phyloP scores from a whole-genome alignment of 192 early-diverging fungal genomes.

The Coemansia sp. region DNA sequence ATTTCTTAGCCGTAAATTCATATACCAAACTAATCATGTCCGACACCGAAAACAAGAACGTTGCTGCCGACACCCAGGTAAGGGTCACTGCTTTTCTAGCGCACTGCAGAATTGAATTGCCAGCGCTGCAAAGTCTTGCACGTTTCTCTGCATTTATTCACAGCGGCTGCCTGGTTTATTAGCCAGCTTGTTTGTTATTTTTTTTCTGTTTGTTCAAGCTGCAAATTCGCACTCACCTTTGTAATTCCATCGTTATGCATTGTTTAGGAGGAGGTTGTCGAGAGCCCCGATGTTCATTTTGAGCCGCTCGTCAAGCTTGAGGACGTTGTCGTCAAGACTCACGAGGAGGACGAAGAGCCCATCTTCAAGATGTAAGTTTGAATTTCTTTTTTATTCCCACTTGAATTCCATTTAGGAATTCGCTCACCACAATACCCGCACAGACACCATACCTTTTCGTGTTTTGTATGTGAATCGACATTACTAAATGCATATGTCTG shows the following conservation, averaged over 20 bases:
- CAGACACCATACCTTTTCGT: background rate
- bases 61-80: conserved; percentile 45
- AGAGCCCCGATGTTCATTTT: conserved; percentile 90
- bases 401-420: background rate
- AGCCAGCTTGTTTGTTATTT: conserved; percentile 2
- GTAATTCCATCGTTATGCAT: conserved; percentile 1
- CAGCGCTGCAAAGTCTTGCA: background rate
- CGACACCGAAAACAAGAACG: conserved; percentile 48
- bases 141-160: no score
- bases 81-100: no score
- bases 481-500: background rate
- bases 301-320: conserved; percentile 94
- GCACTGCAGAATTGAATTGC: no score
- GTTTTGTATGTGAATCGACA: background rate
- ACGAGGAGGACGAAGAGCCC: conserved; percentile 93
- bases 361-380: conserved; percentile 81
- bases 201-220: no score
- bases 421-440: background rate
- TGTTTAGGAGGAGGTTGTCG: conserved; percentile 70
- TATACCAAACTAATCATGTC: conserved; percentile 28
- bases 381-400: conserved; percentile 48
- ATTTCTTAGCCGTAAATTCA: background rate
- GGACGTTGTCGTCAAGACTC: conserved; percentile 89
- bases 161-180: no score
- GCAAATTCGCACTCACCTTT: no score